Conservation (phyloP, 2,329 filamentous ascomycete genomes). For the Alternaria ventricosa region DNA sequence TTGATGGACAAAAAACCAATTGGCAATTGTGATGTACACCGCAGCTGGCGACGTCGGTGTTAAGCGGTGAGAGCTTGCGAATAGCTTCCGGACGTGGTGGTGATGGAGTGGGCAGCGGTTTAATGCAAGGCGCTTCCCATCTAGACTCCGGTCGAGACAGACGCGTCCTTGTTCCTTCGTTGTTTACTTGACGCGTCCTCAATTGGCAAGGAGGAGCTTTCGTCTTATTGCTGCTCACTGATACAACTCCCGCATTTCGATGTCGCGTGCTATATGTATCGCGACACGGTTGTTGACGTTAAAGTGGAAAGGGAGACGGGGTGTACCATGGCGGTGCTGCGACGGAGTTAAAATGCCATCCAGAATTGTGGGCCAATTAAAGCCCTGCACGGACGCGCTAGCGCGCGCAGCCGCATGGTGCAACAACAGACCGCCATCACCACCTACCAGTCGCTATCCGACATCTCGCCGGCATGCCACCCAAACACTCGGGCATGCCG, state of each 20-base stretch:
- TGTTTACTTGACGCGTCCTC: neutral
- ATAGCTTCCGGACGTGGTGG: neutral
- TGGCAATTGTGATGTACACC: neutral
- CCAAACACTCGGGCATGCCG: neutral
- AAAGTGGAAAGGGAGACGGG: neutral
- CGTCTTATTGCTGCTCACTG: neutral
- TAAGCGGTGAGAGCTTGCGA: neutral
- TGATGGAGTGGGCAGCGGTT: neutral
- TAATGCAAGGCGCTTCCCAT: neutral
- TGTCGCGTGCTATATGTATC: neutral
- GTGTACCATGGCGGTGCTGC: neutral
- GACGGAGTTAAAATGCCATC: neutral
- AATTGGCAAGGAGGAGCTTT: neutral
- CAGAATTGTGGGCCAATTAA: neutral
- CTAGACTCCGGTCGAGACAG: neutral
- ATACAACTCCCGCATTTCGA: neutral
- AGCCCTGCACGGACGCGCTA: constrained; percentile 2
- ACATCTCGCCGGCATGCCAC: neutral
- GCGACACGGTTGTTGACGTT: neutral
- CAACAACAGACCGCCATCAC: neutral
- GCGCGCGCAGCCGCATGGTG: neutral
- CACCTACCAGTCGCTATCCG: neutral
- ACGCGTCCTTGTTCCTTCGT: neutral
- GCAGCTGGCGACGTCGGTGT: neutral
- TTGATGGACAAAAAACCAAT: neutral